Conservation (phyloP, 176 grass and related monocot species). For the Oryza punctata region DNA sequence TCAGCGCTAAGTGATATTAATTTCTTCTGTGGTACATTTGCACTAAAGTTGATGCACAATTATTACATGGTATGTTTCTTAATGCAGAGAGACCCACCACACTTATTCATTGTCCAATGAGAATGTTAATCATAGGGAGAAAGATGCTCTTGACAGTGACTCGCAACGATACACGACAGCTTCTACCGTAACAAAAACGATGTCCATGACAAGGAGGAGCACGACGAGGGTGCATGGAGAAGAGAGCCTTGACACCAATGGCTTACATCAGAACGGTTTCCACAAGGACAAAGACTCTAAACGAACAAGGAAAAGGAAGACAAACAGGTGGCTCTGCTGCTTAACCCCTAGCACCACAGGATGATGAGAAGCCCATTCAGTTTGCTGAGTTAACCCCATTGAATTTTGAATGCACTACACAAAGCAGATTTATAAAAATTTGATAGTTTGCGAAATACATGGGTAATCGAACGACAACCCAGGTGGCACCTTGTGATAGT, state of each 20-base stretch:
- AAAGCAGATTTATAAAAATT: constrained; percentile 19
- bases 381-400: neutral
- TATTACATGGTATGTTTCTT: constrained; percentile 1
- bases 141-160: neutral
- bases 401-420: constrained; percentile 20
- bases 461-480: neutral
- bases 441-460: neutral
- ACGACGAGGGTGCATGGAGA: constrained; percentile 46
- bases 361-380: constrained; percentile 18
- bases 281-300: constrained; percentile 5
- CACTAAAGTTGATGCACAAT: neutral
- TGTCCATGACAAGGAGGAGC: constrained; percentile 36
- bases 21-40: constrained; percentile 2
- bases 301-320: constrained; percentile 28
- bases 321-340: constrained; percentile 45
- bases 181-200: constrained; percentile 31
- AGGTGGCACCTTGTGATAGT: neutral
- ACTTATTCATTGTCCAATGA: neutral
- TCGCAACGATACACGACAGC: neutral
- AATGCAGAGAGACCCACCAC: constrained; percentile 32
- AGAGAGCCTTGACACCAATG: constrained; percentile 36
- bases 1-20: constrained; percentile 37
- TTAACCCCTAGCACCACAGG: constrained; percentile 23
- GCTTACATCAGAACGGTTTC: constrained; percentile 27
- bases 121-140: neutral